Evolutionary conservation across 2,329 filamentous ascomycete species (phyloP).

Genomic region (Verticillium longisporum): DNA sequence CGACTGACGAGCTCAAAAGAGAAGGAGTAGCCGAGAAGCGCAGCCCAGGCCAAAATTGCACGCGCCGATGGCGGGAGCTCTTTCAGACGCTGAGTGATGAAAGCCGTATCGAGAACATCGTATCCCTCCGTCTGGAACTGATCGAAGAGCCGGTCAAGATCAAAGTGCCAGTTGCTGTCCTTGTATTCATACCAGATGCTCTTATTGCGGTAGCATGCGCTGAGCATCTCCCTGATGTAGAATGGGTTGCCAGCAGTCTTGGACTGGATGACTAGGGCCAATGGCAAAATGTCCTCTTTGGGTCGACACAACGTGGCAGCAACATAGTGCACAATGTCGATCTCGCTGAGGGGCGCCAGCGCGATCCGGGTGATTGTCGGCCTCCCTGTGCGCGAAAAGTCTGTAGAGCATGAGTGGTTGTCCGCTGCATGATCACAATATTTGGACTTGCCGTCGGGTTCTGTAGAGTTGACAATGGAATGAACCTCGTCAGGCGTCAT

Average conservation of each 20-base stretch:
- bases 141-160: conserved; percentile 78
- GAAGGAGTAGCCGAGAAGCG: conserved; percentile 74
- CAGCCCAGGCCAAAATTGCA: conserved; percentile 78
- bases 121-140: conserved; percentile 76
- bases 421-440: neutral
- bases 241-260: conserved; percentile 87
- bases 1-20: conserved; percentile 75
- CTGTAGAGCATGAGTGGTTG: conserved; percentile 21
- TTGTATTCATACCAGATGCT: conserved; percentile 91
- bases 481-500: conserved; percentile 48
- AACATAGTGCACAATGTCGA: conserved; percentile 77
- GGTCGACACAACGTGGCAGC: conserved; percentile 71
- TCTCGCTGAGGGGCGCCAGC: conserved; percentile 68
- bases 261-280: conserved; percentile 81
- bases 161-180: conserved; percentile 74
- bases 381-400: conserved; percentile 36
- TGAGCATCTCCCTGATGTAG: conserved; percentile 85
- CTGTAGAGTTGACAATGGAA: conserved; percentile 45
- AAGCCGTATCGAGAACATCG: conserved; percentile 73
- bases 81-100: conserved; percentile 69
- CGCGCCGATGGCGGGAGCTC: conserved; percentile 71
- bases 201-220: conserved; percentile 75
- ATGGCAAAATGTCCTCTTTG: conserved; percentile 64
- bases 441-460: conserved; percentile 39
- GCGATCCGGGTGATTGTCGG: conserved; percentile 62